phyloP scores from a whole-genome alignment of 805 yeast genomes.

The Candida endomychidarum region DNA sequence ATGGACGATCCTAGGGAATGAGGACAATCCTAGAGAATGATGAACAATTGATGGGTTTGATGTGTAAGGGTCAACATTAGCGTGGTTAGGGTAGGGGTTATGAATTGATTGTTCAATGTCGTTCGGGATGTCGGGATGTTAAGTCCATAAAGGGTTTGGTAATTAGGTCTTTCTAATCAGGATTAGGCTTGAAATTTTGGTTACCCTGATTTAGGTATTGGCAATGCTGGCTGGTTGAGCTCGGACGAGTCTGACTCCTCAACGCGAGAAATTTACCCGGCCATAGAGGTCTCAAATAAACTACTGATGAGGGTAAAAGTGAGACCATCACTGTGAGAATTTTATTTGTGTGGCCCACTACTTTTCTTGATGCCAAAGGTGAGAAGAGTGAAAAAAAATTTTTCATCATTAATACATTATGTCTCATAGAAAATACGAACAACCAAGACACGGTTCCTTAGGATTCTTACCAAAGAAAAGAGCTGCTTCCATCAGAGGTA shows the following conservation, averaged over 20 bases:
- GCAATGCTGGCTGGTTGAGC: too few relatives aligned
- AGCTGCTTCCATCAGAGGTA: conserved; percentile 97
- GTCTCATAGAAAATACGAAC: conserved; percentile 99
- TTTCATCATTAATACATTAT: conserved; percentile 36
- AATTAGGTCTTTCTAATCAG: conserved; percentile 1
- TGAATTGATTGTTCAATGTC: conserved; percentile 1
- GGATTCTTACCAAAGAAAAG: conserved; percentile 99
- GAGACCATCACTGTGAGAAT: too few relatives aligned
- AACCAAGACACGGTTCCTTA: conserved; percentile 99
- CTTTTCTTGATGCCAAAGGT: too few relatives aligned
- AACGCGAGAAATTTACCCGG: too few relatives aligned
- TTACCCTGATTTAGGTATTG: not conserved
- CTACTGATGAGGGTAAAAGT: conserved; percentile 1
- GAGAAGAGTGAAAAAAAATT: conserved; percentile 9
- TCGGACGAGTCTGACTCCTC: too few relatives aligned
- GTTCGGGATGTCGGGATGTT: too few relatives aligned
- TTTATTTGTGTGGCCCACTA: too few relatives aligned
- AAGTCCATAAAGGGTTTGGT: conserved; percentile 1
- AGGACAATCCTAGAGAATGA: not conserved
- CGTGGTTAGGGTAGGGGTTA: conserved; percentile 1
- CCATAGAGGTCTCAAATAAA: not conserved
- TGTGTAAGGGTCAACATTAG: not conserved
- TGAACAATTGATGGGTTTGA: conserved; percentile 3
- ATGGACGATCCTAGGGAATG: not conserved
- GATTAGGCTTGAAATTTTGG: not conserved